A percentile compares a stretch with the other conserved stretches of the same genome.
phyloP scores from a whole-genome alignment of 192 early-diverging fungal species.

The Dissophora ornata region DNA sequence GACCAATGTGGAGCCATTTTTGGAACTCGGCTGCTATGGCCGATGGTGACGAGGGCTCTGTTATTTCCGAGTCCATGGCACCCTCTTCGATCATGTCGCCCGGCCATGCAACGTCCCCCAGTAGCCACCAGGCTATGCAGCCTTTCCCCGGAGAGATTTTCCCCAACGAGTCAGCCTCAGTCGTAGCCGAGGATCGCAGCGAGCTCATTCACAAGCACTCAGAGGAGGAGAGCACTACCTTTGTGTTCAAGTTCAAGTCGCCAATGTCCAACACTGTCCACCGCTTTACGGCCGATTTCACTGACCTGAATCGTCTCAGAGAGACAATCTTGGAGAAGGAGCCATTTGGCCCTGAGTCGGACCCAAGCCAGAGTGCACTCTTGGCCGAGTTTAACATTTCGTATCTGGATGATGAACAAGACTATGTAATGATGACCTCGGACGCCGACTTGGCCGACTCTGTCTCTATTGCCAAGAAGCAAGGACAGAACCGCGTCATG shows the following conservation, averaged over 20 bases:
- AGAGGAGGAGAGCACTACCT: slow-evolving; percentile 57
- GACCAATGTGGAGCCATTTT: slow-evolving; percentile 84
- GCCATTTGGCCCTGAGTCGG: slow-evolving; percentile 61
- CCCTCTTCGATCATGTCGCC: slow-evolving; percentile 57
- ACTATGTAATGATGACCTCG: slow-evolving; percentile 81
- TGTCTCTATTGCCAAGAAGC: slow-evolving; percentile 80
- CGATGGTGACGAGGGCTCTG: slow-evolving; percentile 73
- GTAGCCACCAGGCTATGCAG: slow-evolving; percentile 54
- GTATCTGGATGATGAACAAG: slow-evolving; percentile 94
- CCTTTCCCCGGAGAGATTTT: slow-evolving; percentile 64
- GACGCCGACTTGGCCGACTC: slow-evolving; percentile 88
- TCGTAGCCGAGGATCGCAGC: slow-evolving; percentile 59
- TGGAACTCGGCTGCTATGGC: slow-evolving; percentile 75
- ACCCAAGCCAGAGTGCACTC: slow-evolving; percentile 56
- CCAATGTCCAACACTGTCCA: slow-evolving; percentile 74
- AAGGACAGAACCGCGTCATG: slow-evolving; percentile 82
- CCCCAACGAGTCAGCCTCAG: slow-evolving; percentile 68
- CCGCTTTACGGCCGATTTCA: slow-evolving; percentile 72
- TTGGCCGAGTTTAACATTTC: slow-evolving; percentile 66
- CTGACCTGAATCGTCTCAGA: slow-evolving; percentile 64
- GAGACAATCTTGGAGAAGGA: slow-evolving; percentile 70
- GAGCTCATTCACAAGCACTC: slow-evolving; percentile 49
- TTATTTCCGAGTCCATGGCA: slow-evolving; percentile 69
- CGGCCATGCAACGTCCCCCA: slow-evolving; percentile 57
- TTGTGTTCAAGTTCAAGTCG: slow-evolving; percentile 84